Conservation (phyloP, 106 monocot species). For the Dendrobium catenatum region DNA sequence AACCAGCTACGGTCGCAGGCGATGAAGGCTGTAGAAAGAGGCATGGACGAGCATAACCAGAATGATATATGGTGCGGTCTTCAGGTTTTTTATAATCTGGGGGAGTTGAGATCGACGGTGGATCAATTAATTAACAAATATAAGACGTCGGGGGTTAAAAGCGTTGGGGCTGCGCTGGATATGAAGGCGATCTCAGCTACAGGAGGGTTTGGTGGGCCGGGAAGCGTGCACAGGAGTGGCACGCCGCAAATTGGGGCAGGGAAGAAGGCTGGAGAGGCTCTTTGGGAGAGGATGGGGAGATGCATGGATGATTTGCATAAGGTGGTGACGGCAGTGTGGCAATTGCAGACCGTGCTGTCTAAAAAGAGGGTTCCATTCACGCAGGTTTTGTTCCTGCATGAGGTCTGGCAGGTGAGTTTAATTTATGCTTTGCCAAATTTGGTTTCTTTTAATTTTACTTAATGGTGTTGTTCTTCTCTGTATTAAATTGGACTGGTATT, state of each 20-base stretch:
- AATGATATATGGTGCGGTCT: slow-evolving; percentile 95
- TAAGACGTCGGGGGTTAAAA: slow-evolving; percentile 65
- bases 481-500: neutral
- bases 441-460: neutral
- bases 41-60: slow-evolving; percentile 87
- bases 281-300: slow-evolving; percentile 87
- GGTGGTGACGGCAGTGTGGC: slow-evolving; percentile 81
- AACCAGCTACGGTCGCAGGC: slow-evolving; percentile 57
- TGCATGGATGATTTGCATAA: slow-evolving; percentile 86
- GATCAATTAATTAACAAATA: slow-evolving; percentile 70
- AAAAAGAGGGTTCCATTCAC: slow-evolving; percentile 93
- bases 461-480: neutral
- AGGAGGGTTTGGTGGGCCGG: slow-evolving; percentile 43
- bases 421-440: neutral
- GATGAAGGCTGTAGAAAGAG: slow-evolving; percentile 63
- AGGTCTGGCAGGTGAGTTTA: slow-evolving; percentile 83
- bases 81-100: slow-evolving; percentile 95
- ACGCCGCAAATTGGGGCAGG: slow-evolving; percentile 88
- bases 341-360: slow-evolving; percentile 76
- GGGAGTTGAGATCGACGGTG: slow-evolving; percentile 68
- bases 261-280: slow-evolving; percentile 62
- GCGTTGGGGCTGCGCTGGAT: slow-evolving; percentile 64
- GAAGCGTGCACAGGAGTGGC: slow-evolving; percentile 83
- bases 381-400: slow-evolving; percentile 84
- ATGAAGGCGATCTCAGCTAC: slow-evolving; percentile 80